phyloP scores from a whole-genome alignment of 1,284 basidiomycete species.

The Apiotrichum domesticum region DNA sequence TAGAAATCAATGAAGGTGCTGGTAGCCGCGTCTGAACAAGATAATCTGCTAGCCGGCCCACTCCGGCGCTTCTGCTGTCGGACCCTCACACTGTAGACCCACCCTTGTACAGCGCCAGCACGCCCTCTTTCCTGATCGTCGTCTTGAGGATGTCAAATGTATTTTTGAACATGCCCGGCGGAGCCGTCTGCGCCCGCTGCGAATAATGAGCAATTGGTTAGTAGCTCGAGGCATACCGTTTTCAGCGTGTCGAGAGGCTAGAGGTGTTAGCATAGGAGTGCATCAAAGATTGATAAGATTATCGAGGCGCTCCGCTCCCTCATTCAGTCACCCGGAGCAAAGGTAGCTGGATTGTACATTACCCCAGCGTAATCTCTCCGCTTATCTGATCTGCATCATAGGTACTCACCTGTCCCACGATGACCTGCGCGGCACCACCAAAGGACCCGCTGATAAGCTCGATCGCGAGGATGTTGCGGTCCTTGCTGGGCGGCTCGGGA shows the following conservation, averaged over 20 bases:
- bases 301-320: too few species aligned
- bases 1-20: too few species aligned
- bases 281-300: background rate
- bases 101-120: conserved; percentile 90
- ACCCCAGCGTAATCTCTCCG: too few species aligned
- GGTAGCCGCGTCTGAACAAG: too few species aligned
- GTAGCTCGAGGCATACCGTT: conserved; percentile 49
- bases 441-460: conserved; percentile 47
- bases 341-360: too few species aligned
- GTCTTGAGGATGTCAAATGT: conserved; percentile 80
- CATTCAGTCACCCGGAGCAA: too few species aligned
- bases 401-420: conserved; percentile 63
- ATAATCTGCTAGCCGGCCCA: too few species aligned
- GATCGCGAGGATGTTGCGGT: conserved; percentile 39
- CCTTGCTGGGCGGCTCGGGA: conserved; percentile 30
- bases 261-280: background rate
- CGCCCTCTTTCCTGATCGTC: conserved; percentile 78
- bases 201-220: background rate
- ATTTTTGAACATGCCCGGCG: conserved; percentile 62
- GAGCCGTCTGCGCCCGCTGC: conserved; percentile 50
- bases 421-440: conserved; percentile 53
- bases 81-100: conserved; percentile 3
- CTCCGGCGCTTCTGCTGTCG: too few species aligned
- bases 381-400: too few species aligned
- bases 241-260: conserved; percentile 74